Evolutionary conservation across 108 stramenopile species (phyloP).

Genomic region (Nannochloropsis gaditana): DNA sequence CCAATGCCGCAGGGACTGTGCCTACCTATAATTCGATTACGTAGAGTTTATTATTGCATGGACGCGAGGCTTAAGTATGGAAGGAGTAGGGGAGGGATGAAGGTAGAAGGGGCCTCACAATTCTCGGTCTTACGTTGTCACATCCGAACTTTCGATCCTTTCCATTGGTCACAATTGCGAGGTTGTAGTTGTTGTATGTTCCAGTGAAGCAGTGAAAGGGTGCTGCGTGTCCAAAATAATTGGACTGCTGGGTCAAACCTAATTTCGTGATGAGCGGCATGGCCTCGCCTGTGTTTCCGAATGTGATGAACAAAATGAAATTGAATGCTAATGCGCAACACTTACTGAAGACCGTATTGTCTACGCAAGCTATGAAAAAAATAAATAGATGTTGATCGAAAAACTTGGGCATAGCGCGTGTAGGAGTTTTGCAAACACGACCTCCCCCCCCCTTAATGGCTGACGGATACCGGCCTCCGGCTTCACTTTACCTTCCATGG

Average conservation of each 20-base stretch:
- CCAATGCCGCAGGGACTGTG: conserved; percentile 74
- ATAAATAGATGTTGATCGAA: no score
- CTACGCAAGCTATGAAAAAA: no score
- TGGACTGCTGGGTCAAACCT: conserved; percentile 56
- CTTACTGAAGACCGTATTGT: neutral
- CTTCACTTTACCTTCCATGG: conserved; percentile 67
- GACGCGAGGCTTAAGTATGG: neutral
- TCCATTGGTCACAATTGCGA: conserved; percentile 84
- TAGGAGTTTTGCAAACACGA: neutral
- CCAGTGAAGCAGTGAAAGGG: conserved; percentile 75
- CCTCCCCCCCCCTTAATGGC: neutral
- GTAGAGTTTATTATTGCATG: neutral
- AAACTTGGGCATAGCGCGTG: no score
- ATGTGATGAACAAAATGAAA: neutral
- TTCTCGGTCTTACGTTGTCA: conserved; percentile 48
- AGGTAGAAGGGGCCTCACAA: neutral
- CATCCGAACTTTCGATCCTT: conserved; percentile 74
- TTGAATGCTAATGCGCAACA: no score
- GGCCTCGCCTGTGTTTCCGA: conserved; percentile 62
- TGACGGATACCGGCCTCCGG: neutral
- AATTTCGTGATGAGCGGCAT: conserved; percentile 73
- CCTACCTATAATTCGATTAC: conserved; percentile 65
- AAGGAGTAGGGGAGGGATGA: neutral
- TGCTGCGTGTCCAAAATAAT: conserved; percentile 66
- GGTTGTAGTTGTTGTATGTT: conserved; percentile 62